Evolutionary conservation across 495 filamentous ascomycete species (phyloP), one percentile per base, ranked within the genome.

Genomic region (Peziza echinospora): DNA sequence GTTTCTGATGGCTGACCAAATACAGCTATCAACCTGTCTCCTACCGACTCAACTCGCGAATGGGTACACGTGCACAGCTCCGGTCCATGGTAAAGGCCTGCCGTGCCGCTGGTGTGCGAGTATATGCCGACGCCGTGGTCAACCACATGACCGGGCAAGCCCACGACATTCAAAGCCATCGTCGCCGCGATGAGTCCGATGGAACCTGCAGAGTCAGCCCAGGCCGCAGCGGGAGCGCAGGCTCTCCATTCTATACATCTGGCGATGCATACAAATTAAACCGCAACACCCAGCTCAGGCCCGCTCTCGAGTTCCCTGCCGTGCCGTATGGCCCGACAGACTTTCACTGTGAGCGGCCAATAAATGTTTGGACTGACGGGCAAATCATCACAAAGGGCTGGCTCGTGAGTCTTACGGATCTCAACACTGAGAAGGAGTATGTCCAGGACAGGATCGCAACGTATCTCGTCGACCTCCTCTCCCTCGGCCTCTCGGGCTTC

Each of bases 341-440:
- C 45, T 61, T 61, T 51, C 59, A 61, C 46, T 61, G 58, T 41
- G 59, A 61, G 51, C 26, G 48, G 19, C 43, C 13, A 3, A 47
- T 61, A 19, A 52, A 41, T 43, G 50, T 48, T 24, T 61, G 55
- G 58, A 61, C 45, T 6, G 55, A 56, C 26, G 59, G 56, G 2
- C 17, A 61, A 6, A 25, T 56, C n/a, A 50, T 61, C 7, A 61
- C 58, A 16, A 61, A 61, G 24, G 59, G 58, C 6, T 61, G 57
- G 53, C 59, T 61, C 5, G 48, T 53, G 3, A 46, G 59, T 1
- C 46, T 61, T n/a, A 54, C 52, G 1, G 55, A 61, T 45, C 49
- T 61, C n/a, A 61, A 61, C 51, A 58, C 59, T 24, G 59, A 61
- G 43, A 61, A 59, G 26, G 41, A 49, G 2, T 61, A 61, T 19